Conservation (phyloP, 2,329 filamentous ascomycete species). For the Hymenoscyphus fraxineus region DNA sequence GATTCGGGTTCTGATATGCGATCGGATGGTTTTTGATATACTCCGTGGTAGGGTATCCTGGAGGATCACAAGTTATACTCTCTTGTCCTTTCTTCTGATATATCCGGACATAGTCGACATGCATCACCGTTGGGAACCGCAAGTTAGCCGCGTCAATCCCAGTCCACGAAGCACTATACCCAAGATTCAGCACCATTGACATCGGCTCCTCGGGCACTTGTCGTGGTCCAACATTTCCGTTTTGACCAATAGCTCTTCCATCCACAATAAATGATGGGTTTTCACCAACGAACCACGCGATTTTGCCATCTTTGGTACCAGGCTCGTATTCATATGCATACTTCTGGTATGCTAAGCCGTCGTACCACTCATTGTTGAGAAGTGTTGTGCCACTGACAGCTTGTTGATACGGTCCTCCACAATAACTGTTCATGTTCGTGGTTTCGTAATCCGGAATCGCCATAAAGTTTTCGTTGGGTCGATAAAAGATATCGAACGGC, state of each 20-base stretch:
- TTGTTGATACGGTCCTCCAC: constrained; percentile 52
- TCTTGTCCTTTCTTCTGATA: constrained; percentile 48
- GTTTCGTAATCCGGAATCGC: constrained; percentile 46
- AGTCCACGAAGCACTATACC: constrained; percentile 48
- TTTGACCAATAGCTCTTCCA: constrained; percentile 48
- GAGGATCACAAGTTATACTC: constrained; percentile 51
- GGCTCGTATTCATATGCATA: constrained; percentile 54
- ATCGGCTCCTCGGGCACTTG: constrained; percentile 51
- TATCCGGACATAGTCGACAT: constrained; percentile 51
- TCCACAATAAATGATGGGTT: constrained; percentile 49
- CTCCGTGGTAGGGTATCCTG: constrained; percentile 59
- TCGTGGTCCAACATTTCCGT: constrained; percentile 49
- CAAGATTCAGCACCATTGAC: constrained; percentile 51
- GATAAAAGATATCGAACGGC: constrained; percentile 43
- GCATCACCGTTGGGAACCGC: constrained; percentile 48
- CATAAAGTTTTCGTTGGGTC: constrained; percentile 50
- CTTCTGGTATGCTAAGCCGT: constrained; percentile 50
- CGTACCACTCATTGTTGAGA: constrained; percentile 53
- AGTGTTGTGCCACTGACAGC: constrained; percentile 52
- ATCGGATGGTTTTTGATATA: constrained; percentile 61
- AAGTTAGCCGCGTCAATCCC: constrained; percentile 43
- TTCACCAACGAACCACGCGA: constrained; percentile 51
- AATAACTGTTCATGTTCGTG: constrained; percentile 49
- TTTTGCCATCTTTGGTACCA: constrained; percentile 40
- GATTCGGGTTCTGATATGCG: constrained; percentile 57